Evolutionary conservation across 2,329 filamentous ascomycete genomes (phyloP), one percentile per base, ranked within the genome.

Genomic region (Alternaria atra): DNA sequence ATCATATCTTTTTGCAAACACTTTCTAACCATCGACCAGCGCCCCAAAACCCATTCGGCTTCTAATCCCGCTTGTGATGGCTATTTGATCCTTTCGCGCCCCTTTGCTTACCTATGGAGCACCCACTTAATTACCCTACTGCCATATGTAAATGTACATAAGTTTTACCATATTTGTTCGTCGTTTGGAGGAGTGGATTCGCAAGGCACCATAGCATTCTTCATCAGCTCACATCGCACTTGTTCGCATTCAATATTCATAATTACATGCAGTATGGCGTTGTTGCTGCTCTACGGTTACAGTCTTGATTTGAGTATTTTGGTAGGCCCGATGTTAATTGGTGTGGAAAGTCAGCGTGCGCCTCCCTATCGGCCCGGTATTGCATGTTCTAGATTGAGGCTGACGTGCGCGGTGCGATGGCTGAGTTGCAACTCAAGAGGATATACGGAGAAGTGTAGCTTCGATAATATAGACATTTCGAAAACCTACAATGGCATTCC

Each of bases 11-110:
- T 42, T 32, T n/a, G 30, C 5, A 50, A 15, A 4, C 20, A 13
- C 17, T n/a, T 51, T 34, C 61, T 65, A 64, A 69, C 52, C 5
- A 5, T 13, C 30, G 15, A 87, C 83, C 42, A 91, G 89, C 89
- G 60, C 88, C 89, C 52, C 84, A 89, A 71, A 91, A 91, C 75
- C 89, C 89, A 2, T 91, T 91, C 77, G 89, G 89, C 40, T 91
- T 91, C 70, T 90, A 84, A 69, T 6, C 6, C 6, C 23, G 32
- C 23, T 17, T 43, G 23, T 3, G 27, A n/a, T 39, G 32, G n/a
- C 13, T 47, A n/a, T 54, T 7, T 39, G 29, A 10, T 50, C 25
- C 48, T 15, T 32, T 23, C 23, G 46, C 2, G 17, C 27, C 32
- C 40, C 32, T 61, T 43, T 62, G 23, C 15, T 37, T 50, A 50